Conservation (phyloP, 2,329 filamentous ascomycete genomes). For the Clarireedia monteithiana region DNA sequence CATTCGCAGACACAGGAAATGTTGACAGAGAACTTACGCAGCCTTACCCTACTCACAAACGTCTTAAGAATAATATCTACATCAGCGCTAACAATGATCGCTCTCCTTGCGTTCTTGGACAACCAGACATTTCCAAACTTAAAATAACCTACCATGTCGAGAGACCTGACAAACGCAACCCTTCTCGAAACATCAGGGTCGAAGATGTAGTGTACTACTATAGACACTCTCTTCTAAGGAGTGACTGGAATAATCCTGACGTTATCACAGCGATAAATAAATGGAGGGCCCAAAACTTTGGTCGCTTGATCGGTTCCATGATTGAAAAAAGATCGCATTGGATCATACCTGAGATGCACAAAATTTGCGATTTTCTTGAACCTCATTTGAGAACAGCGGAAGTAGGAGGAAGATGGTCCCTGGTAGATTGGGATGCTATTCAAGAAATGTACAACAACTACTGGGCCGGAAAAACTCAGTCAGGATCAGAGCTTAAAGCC, state of each 20-base stretch:
- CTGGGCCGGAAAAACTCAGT: neutral
- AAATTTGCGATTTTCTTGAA: neutral
- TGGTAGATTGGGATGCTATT: neutral
- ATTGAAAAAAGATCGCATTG: neutral
- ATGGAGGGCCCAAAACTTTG: neutral
- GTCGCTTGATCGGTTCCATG: neutral
- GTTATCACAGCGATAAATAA: neutral
- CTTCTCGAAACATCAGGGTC: neutral
- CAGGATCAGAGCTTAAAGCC: neutral
- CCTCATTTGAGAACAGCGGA: neutral
- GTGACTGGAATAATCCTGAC: neutral
- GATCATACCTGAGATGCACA: neutral
- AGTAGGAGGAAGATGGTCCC: neutral
- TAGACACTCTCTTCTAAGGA: neutral
- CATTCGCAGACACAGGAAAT: too few relatives aligned
- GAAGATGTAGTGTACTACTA: neutral
- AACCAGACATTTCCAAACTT: neutral
- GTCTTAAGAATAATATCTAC: neutral
- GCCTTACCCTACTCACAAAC: too few relatives aligned
- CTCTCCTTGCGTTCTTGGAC: neutral
- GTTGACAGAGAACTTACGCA: too few relatives aligned
- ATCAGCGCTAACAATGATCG: neutral
- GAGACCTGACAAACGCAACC: neutral
- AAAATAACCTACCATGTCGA: neutral
- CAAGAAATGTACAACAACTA: neutral